These are phyloP conservation scores for Penicillium sp. DNA, from an alignment of 2,329 filamentous ascomycete genomes.

Conservation along the genomic window DNA sequence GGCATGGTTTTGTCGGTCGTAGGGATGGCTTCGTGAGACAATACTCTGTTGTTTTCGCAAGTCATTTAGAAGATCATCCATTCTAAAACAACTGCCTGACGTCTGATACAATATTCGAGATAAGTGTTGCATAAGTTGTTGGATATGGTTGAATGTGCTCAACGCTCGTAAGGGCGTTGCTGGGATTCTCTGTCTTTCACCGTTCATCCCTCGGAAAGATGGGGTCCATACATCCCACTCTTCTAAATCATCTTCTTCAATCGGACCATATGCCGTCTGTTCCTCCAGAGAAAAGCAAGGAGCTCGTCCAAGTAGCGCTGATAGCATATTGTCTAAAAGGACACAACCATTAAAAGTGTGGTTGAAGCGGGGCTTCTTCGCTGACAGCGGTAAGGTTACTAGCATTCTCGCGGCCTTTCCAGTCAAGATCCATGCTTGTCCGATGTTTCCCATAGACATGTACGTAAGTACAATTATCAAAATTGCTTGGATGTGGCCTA, in stretches of 20 bases:
- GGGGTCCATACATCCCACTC: slow-evolving; percentile 24
- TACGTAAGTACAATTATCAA: slow-evolving; percentile 63
- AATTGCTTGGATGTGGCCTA: slow-evolving; percentile 55
- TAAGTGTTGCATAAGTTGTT: slow-evolving; percentile 14
- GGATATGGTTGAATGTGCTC: slow-evolving; percentile 19
- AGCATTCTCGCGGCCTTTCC: slow-evolving; percentile 61
- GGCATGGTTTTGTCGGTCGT: not conserved
- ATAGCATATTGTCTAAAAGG: slow-evolving; percentile 21
- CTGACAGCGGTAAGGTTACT: not conserved
- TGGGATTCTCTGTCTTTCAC: not conserved
- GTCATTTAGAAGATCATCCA: not conserved
- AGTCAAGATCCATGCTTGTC: slow-evolving; percentile 61
- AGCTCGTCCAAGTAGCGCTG: slow-evolving; percentile 8
- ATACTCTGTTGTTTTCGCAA: slow-evolving; percentile 6
- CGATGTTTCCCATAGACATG: slow-evolving; percentile 56
- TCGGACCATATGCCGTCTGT: not conserved
- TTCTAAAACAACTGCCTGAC: not conserved
- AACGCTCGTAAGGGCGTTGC: slow-evolving; percentile 15
- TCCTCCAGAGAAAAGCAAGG: slow-evolving; percentile 15
- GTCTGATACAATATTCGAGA: slow-evolving; percentile 1
- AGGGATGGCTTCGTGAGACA: slow-evolving; percentile 4
- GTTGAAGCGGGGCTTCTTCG: slow-evolving; percentile 10
- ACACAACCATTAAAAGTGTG: slow-evolving; percentile 21
- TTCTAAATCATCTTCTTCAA: slow-evolving; percentile 23
- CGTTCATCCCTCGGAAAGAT: not conserved